Conservation (phyloP, 371 early-diverging fungal species). For the Mortierella sp. region DNA sequence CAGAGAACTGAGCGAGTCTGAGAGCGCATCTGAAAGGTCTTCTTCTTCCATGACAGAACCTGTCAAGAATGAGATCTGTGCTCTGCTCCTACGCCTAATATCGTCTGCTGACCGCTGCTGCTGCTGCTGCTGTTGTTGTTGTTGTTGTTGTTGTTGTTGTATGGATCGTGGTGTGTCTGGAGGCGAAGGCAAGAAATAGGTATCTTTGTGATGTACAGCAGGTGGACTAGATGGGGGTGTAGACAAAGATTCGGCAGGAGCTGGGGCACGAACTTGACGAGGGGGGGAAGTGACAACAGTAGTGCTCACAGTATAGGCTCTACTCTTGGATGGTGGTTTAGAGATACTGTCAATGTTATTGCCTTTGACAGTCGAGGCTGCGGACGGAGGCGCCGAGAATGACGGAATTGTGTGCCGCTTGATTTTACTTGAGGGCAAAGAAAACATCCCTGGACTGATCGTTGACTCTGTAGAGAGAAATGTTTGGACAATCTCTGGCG, state of each 20-base stretch:
- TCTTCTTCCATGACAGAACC: slow-evolving; percentile 20
- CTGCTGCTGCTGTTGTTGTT: too few relatives aligned
- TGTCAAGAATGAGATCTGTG: slow-evolving; percentile 43
- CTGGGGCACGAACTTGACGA: not conserved
- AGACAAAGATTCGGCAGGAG: slow-evolving; percentile 14
- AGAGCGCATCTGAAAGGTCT: slow-evolving; percentile 10
- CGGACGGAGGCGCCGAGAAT: slow-evolving; percentile 10
- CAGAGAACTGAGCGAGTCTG: slow-evolving; percentile 10
- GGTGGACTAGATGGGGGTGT: slow-evolving; percentile 37
- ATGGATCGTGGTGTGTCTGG: not conserved
- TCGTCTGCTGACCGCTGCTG: not conserved
- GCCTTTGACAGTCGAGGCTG: not conserved
- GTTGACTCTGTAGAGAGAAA: slow-evolving; percentile 45
- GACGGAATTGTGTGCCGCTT: slow-evolving; percentile 37
- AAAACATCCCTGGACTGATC: slow-evolving; percentile 50
- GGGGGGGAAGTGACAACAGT: not conserved
- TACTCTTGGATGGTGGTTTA: not conserved
- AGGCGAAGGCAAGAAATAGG: slow-evolving; percentile 12
- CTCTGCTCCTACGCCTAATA: slow-evolving; percentile 12
- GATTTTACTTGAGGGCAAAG: slow-evolving; percentile 24
- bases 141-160: slow-evolving; percentile 9
- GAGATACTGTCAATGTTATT: not conserved
- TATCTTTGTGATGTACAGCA: slow-evolving; percentile 4
- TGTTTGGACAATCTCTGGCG: slow-evolving; percentile 39
- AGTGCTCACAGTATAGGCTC: not conserved